phyloP scores from a whole-genome alignment of 2,329 filamentous ascomycete species.

The Basipetospora chlamydospora region DNA sequence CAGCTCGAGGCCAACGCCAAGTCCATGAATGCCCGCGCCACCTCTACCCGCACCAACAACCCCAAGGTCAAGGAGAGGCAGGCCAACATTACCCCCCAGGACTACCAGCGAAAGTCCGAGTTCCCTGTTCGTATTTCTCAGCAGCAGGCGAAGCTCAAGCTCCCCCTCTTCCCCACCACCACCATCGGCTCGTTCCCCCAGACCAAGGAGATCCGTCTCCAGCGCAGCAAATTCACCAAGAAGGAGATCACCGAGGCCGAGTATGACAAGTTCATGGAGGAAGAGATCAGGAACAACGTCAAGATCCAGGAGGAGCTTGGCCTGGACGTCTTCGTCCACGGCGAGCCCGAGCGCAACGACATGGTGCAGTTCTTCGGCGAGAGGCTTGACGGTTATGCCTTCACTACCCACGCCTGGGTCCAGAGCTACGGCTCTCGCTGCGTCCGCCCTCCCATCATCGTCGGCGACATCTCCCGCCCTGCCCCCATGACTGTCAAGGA shows the following conservation, averaged over 20 bases:
- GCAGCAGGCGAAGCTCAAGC: constrained; percentile 84
- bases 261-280: constrained; percentile 99
- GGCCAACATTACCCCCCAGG: constrained; percentile 64
- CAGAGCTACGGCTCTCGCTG: constrained; percentile 97
- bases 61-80: constrained; percentile 94
- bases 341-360: constrained; percentile 99
- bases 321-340: constrained; percentile 94
- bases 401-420: constrained; percentile 98
- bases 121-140: constrained; percentile 75
- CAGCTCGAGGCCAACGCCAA: constrained; percentile 95
- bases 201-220: constrained; percentile 94
- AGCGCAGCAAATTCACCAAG: constrained; percentile 98
- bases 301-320: constrained; percentile 97
- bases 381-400: constrained; percentile 89
- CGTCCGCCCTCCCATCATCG: constrained; percentile 94
- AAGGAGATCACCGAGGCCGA: constrained; percentile 80
- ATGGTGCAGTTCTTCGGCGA: constrained; percentile 99
- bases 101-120: constrained; percentile 85
- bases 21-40: constrained; percentile 79
- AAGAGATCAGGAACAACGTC: constrained; percentile 91
- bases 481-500: constrained; percentile 99
- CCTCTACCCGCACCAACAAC: constrained; percentile 92
- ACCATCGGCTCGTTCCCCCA: constrained; percentile 99
- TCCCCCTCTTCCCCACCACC: constrained; percentile 95
- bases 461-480: constrained; percentile 95